Evolutionary conservation across 331 rosid species (phyloP), one percentile per base, ranked within the genome.

Genomic region (Quercus lobata): DNA sequence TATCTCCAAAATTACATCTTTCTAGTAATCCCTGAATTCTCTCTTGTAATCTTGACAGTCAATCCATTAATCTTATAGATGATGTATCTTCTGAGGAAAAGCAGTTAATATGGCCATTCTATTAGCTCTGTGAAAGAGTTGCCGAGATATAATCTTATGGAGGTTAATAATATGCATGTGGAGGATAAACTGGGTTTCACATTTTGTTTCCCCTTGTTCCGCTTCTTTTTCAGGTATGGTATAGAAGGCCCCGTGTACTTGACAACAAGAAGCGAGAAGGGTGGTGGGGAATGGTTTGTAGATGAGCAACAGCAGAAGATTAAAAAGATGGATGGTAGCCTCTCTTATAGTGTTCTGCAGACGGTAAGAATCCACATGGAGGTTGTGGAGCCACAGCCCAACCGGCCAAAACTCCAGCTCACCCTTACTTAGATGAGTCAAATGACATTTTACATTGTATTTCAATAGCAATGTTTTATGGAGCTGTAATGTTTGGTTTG

Each of bases 321-420:
- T 32, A 96, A 80, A 84, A 96, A 82, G 90, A 88, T 88, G 93
- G 99, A 96, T 71, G 93, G 98, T 9, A 91, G 97, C 75, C 34
- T 82, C 76, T 84, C 98, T 29, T 93, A 87, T 84, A 80, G 87
- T 18, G 79, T 91, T 84, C 79, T 96, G 81, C 98, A 91, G 83
- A 44, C 93, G 0, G 96, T 96, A 34, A 77, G 66, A 69, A 88
- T 96, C 75, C 98, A 90, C 76, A 82, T 96, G 94, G 99, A 96
- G 90, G 92, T 96, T 72, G 99, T 93, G 75, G 98, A 91, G 87
- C 99, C 94, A 22, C 98, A 92, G 76, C 98, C 99, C 35, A 88
- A 93, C 76, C 85, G 97, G 22, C 89, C 99, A 1, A 96, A 96
- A 83, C 98, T 96, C 61, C 93, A 90, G 86, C 97, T 96, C 58